Evolutionary conservation across 139 green algal genomes (phyloP), one percentile per base, ranked within the genome.

Genomic region (Coccomyxa sp.): DNA sequence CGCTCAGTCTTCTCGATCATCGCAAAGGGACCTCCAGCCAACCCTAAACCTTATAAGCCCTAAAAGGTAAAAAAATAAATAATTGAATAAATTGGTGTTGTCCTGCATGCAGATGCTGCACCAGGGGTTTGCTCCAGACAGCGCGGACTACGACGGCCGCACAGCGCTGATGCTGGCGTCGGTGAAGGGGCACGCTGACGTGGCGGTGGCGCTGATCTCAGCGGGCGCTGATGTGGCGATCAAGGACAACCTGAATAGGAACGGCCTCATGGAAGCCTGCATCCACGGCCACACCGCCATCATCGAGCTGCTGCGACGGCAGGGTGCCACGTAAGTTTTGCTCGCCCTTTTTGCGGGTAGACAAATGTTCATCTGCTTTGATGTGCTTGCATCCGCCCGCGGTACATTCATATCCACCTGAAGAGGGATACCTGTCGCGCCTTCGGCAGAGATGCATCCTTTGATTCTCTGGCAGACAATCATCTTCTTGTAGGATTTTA

Each of bases 131-230:
- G 81, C 57, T 31, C 67, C 85, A 0, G 80, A 93, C 75, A 82
- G 21, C 30, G 78, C 82, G 13, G 88, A 93, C 81, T 91, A 91
- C 59, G 88, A 94, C 67, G 85, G 87, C 18, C 82, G 92, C 58
- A 94, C 86, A 0, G 91, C 74, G 0, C 84, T 95, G 27, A 92
- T 92, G 88, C 86, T 95, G 79, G 88, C 89, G 0, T 76, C 66
- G 16, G 83, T 80, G 13, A 89, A 90, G 38, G 91, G 91, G 16
- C 87, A 94, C 77, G 74, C 76, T 59, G 82, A 83, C 0, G 82
- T 87, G 0, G 80, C 90, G 21, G 30, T 79, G 30, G 80, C 93
- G 76, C 82, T 95, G 83, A 86, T 93, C 59, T 79, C 86, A 0
- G 84, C 82, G 21, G 71, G 83, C 14, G 89, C 85, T 1, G 28